Evolutionary conservation across 176 grass and related monocot species (phyloP), one percentile per base, ranked within the genome.

Genomic region (Aegilops longissima): DNA sequence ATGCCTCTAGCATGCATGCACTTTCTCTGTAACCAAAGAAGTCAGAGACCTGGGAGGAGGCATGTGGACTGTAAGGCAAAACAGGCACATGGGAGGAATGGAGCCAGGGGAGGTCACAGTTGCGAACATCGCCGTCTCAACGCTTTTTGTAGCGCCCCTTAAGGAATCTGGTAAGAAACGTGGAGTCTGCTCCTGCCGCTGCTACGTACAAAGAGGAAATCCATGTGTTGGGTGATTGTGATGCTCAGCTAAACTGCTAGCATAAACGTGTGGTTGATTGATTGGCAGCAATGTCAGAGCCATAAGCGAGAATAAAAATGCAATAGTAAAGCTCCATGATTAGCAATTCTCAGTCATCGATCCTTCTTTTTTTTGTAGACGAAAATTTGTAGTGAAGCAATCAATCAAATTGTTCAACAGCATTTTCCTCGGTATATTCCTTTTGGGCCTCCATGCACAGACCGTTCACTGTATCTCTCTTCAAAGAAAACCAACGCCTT

Each of bases 81-180:
- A 42, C 39, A 9, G 8, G 39, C 39, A 42, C 9, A 2, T 8
- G 9, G 8, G 74, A 93, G 33, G 80, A 39, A 52, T 12, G 2
- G 79, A 79, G 17, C 63, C 61, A 5, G 85, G 65, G 70, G 61
- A 70, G 56, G 76, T 42, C 39, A 10, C 7, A 0, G 8, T 56
- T 34, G 59, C 51, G 49, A 63, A 70, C 68, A 52, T 42, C 33
- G 51, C 54, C 21, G 10, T 16, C 73, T 23, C 65, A 0, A 75
- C 23, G 20, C 54, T 42, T 45, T 20, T 49, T 12, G 69, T 51
- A 44, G 39, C 30, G 0, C n/a, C 86, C 52, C 61, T 69, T 34
- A 71, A 82, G 59, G 84, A 63, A 68, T 62, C 82, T 83, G 90
- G 93, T 94, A 87, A 93, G 82, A 78, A 91, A 45, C 24, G 23